A percentile compares a stretch with the other conserved stretches of the same genome.
phyloP scores from a whole-genome alignment of 495 filamentous ascomycete genomes.

The Aspergillus baeticus region DNA sequence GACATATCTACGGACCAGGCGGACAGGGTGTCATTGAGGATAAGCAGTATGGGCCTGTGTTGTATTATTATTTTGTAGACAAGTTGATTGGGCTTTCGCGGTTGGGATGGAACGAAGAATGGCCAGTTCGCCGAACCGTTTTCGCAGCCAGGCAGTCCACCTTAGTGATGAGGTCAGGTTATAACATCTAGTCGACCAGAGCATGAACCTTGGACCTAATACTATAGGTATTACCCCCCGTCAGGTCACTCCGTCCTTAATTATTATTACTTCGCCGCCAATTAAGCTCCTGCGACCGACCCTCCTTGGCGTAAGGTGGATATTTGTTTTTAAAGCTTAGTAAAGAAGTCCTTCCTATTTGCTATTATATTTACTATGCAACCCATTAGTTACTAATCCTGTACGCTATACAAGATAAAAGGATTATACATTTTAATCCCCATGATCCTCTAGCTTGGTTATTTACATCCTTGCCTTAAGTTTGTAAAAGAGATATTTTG shows the following conservation, averaged over 20 bases:
- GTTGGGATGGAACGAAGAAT: constrained; percentile 58
- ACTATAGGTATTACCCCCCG: background rate
- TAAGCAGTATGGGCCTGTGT: constrained; percentile 45
- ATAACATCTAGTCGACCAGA: constrained; percentile 14
- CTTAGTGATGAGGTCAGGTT: background rate
- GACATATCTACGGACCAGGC: constrained; percentile 66
- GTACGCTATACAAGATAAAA: background rate
- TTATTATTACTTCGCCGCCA: background rate
- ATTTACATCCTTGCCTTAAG: constrained; percentile 38
- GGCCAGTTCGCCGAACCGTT: constrained; percentile 40
- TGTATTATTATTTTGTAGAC: constrained; percentile 72
- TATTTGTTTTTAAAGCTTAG: constrained; percentile 52
- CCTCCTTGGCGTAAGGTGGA: constrained; percentile 41
- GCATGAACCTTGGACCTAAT: background rate
- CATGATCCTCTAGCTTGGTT: constrained; percentile 42
- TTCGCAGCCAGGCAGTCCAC: background rate
- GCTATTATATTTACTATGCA: constrained; percentile 50
- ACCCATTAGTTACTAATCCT: constrained; percentile 15
- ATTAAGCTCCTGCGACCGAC: constrained; percentile 43
- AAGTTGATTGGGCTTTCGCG: constrained; percentile 51
- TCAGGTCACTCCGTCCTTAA: background rate
- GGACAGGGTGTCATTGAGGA: constrained; percentile 57
- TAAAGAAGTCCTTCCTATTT: constrained; percentile 54
- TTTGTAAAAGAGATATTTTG: constrained; percentile 40
- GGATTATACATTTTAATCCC: constrained; percentile 48